phyloP scores from a whole-genome alignment of 805 yeast genomes.

The Citeromyces matritensis region DNA sequence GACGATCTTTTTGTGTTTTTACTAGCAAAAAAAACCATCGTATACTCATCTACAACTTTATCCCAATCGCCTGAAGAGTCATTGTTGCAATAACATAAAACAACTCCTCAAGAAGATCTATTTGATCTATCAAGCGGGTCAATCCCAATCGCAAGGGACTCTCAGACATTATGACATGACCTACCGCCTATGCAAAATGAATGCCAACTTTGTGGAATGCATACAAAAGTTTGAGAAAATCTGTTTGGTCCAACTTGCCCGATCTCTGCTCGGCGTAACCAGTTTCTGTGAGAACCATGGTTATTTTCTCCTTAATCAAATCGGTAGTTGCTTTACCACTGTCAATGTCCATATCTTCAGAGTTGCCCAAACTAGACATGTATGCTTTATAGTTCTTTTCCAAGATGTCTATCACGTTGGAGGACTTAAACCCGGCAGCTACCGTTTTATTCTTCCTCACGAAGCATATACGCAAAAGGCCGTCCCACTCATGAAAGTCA shows the following conservation, averaged over 20 bases:
- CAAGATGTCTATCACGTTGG: constrained; percentile 63
- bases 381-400: constrained; percentile 81
- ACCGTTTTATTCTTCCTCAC: constrained; percentile 89
- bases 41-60: too few relatives aligned
- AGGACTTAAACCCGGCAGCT: constrained; percentile 81
- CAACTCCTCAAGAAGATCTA: not conserved
- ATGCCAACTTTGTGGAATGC: constrained; percentile 97
- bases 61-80: too few relatives aligned
- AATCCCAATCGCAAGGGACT: constrained; percentile 2
- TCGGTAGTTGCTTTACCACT: constrained; percentile 21
- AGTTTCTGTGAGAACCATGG: constrained; percentile 62
- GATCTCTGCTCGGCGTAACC: constrained; percentile 79
- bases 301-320: constrained; percentile 55
- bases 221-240: constrained; percentile 69
- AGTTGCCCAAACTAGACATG: constrained; percentile 29
- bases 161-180: not conserved
- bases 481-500: constrained; percentile 96
- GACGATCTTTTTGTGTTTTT: too few relatives aligned
- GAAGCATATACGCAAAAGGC: constrained; percentile 78
- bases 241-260: constrained; percentile 90
- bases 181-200: constrained; percentile 82
- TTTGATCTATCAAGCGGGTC: constrained; percentile 1
- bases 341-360: constrained; percentile 30
- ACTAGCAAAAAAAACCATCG: too few relatives aligned
- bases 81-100: too few relatives aligned